phyloP scores from a whole-genome alignment of 2,329 filamentous ascomycete genomes.

The Cercospora janseana region DNA sequence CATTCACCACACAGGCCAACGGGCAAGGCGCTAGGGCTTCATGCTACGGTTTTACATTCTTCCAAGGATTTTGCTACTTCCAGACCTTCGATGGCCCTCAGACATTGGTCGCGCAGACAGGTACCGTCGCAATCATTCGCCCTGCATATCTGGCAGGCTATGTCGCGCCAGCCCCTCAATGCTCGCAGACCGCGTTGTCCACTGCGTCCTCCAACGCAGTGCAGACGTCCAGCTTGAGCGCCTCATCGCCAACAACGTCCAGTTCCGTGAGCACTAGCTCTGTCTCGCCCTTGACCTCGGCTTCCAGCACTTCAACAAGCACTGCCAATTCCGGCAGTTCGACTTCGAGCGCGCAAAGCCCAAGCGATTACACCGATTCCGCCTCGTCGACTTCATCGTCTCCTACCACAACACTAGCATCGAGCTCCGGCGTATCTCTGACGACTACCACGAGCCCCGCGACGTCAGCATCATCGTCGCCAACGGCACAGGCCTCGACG shows the following conservation, averaged over 20 bases:
- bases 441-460: too few species aligned
- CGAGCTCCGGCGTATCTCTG: too few species aligned
- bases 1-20: background rate
- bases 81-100: slow-evolving; percentile 4
- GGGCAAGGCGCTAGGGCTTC: background rate
- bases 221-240: background rate
- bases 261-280: background rate
- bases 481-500: too few species aligned
- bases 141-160: background rate
- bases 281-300: background rate
- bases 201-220: background rate
- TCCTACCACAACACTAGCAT: too few species aligned
- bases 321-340: too few species aligned
- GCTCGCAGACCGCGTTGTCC: background rate
- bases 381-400: too few species aligned
- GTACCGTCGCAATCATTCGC: background rate
- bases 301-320: too few species aligned
- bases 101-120: background rate
- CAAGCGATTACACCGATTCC: too few species aligned
- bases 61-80: slow-evolving; percentile 9
- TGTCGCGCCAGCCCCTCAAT: background rate
- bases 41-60: slow-evolving; percentile 12
- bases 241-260: background rate
- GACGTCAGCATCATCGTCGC: too few species aligned
- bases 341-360: too few species aligned